These are phyloP conservation scores for Lolium rigidum DNA, from an alignment of 176 grass and related monocot genomes.

Conservation along the genomic window DNA sequence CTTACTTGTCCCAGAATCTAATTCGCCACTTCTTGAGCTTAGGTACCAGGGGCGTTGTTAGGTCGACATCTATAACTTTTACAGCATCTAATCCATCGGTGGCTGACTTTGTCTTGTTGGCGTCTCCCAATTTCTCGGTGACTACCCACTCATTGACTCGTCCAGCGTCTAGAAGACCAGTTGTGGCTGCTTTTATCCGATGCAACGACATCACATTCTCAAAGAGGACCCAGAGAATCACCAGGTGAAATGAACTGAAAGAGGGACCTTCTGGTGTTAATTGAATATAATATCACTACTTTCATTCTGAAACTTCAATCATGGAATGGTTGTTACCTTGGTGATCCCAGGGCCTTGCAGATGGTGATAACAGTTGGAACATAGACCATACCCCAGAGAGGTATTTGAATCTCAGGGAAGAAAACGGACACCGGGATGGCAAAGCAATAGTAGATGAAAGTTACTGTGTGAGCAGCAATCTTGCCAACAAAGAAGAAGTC, in stretches of 20 bases:
- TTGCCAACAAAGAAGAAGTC: constrained; percentile 95
- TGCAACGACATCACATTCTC: constrained; percentile 97
- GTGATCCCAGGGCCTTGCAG: constrained; percentile 80
- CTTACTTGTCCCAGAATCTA: constrained; percentile 66
- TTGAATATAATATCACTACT: not conserved
- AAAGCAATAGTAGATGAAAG: constrained; percentile 89
- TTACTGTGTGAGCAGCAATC: constrained; percentile 81
- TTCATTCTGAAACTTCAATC: not conserved
- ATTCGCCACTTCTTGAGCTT: constrained; percentile 55
- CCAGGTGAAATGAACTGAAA: constrained; percentile 88
- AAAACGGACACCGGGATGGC: constrained; percentile 74
- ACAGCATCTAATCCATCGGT: constrained; percentile 48
- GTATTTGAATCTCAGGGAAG: constrained; percentile 75
- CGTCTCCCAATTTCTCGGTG: constrained; percentile 83
- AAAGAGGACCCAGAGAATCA: constrained; percentile 85
- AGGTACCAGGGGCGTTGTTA: constrained; percentile 47
- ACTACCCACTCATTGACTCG: constrained; percentile 97
- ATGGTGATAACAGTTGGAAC: constrained; percentile 86
- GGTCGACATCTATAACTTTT: constrained; percentile 54
- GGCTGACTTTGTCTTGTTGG: constrained; percentile 68
- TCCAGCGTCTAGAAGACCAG: constrained; percentile 75
- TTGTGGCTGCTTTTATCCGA: constrained; percentile 68
- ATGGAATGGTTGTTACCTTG: constrained; percentile 56
- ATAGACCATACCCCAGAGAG: constrained; percentile 84
- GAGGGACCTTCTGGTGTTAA: constrained; percentile 4